Evolutionary conservation across 371 early-diverging fungal genomes (phyloP), one percentile per base, ranked within the genome.

Genomic region (Nematocida sp.): DNA sequence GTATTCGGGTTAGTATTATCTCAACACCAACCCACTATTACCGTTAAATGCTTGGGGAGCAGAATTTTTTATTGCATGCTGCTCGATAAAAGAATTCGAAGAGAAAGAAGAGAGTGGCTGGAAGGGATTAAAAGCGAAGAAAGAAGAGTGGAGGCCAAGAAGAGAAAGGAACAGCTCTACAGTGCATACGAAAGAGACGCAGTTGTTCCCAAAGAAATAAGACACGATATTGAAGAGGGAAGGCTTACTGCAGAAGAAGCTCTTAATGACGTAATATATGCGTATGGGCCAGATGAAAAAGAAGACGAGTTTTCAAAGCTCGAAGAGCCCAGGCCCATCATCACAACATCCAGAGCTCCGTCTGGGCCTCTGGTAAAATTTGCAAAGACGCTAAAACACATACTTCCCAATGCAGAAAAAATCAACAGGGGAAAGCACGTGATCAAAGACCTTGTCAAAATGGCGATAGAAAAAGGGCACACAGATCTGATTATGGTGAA

Each of bases 331-430:
- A 95, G 94, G 79, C 87, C 95, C 13, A 82, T 95, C 27, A 90
- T 96, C 46, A 97, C 98, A 19, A 96, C 98, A 11, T 94, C 94
- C 17, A 86, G 95, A 66, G 93, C 93, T 78, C 96, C 98, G 13
- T 89, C 90, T 79, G 88, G 88, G 77, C 87, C 94, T 40, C 85
- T 97, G 77, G 87, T 89, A 76, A 90, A 91, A 82, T 97, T 97
- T 83, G 87, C 94, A 57, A 97, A 97, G 88, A 94, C 95, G 85
- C 89, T 97, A 88, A 87, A 91, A 37, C 87, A 95, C 54, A 86
- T 94, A 21, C 88, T 96, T 74, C 96, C 96, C 43, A 93, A 93
- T 82, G 89, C 95, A 45, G 93, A 93, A 79, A 87, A 94, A 79
- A 90, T 96, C 79, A 94, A 95, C 82, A 88, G 98, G 79, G 96